Conservation (phyloP, 2,329 filamentous ascomycete genomes). For the Hymenoscyphus fructigenus region DNA sequence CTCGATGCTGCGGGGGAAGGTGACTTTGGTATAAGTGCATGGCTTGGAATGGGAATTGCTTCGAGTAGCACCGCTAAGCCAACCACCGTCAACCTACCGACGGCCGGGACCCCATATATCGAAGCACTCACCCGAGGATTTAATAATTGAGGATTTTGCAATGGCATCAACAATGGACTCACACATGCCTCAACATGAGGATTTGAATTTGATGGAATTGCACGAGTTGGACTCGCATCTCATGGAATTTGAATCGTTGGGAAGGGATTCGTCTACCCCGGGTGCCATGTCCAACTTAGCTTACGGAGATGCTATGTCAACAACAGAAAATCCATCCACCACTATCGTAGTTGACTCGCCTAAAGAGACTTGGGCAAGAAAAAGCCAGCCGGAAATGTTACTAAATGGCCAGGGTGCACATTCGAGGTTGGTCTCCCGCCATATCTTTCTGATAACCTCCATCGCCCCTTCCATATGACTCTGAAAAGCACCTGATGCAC, state of each 20-base stretch:
- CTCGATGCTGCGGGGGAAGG: constrained; percentile 27
- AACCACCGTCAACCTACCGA: constrained; percentile 21
- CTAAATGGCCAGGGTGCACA: constrained; percentile 23
- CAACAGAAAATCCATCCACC: constrained; percentile 24
- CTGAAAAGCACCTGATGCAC: constrained; percentile 14
- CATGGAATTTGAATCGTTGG: constrained; percentile 36
- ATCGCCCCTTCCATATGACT: constrained; percentile 14
- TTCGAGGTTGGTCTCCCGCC: constrained; percentile 23
- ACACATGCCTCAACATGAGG: constrained; percentile 38
- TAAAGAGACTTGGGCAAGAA: constrained; percentile 23
- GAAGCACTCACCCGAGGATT: constrained; percentile 36
- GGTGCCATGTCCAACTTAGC: constrained; percentile 32
- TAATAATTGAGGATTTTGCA: constrained; percentile 36
- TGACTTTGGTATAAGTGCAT: constrained; percentile 29
- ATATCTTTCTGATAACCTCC: constrained; percentile 20
- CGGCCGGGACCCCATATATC: constrained; percentile 32
- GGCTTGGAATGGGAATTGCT: constrained; percentile 30
- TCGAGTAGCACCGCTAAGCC: constrained; percentile 32
- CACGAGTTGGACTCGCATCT: constrained; percentile 40
- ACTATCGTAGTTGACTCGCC: constrained; percentile 33
- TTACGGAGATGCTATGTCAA: constrained; percentile 29
- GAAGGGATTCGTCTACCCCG: constrained; percentile 32
- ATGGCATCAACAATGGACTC: constrained; percentile 39
- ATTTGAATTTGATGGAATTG: constrained; percentile 39
- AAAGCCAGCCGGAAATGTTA: constrained; percentile 20